These are phyloP conservation scores for Quaeritorhiza haematococci DNA, from an alignment of 371 early-diverging fungal species.

Conservation along the genomic window DNA sequence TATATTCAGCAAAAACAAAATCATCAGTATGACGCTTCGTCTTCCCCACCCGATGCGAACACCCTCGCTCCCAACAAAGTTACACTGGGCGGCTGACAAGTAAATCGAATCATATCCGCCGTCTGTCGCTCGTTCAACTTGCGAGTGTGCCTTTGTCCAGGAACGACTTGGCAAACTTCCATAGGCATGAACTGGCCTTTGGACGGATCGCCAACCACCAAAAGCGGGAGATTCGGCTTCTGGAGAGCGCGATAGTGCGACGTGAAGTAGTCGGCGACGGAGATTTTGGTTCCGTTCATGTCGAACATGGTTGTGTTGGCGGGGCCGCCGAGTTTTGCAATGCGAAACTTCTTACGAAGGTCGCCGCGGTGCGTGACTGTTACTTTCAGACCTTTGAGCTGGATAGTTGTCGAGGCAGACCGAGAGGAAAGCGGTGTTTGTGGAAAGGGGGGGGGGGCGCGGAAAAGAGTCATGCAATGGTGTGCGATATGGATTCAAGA, in stretches of 20 bases:
- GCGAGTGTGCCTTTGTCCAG: constrained; percentile 63
- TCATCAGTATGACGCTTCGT: no score
- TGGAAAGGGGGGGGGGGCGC: no score
- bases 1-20: no score
- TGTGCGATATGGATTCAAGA: no score
- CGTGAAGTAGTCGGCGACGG: constrained; percentile 66
- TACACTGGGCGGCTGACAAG: constrained; percentile 56
- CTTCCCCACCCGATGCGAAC: no score
- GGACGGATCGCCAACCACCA: background rate
- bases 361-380: constrained; percentile 52
- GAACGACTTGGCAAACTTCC: constrained; percentile 67
- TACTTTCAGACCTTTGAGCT: constrained; percentile 52
- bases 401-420: no score
- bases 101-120: constrained; percentile 76
- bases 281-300: constrained; percentile 24
- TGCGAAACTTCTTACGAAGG: constrained; percentile 45
- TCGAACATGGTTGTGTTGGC: constrained; percentile 50
- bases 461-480: no score
- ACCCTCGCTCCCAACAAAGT: no score
- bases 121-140: constrained; percentile 73
- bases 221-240: background rate
- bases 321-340: constrained; percentile 46
- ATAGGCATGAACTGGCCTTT: constrained; percentile 55
- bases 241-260: constrained; percentile 35
- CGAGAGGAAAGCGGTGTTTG: no score